Evolutionary conservation across 306 rosid genomes (phyloP), one percentile per base, ranked within the genome.

Genomic region (Lotus japonicus): DNA sequence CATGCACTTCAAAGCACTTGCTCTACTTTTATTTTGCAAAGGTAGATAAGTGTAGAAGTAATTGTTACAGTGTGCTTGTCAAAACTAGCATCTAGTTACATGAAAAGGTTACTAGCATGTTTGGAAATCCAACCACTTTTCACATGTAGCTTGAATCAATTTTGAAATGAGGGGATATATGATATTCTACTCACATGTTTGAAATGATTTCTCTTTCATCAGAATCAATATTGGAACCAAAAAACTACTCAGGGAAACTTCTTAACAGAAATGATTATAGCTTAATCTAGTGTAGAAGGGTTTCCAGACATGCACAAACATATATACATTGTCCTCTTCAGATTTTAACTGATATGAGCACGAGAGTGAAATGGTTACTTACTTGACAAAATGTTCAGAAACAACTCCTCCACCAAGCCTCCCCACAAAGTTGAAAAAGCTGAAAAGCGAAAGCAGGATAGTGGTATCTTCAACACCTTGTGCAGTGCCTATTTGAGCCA

Each of bases 341-440:
- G 48, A 45, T 71, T 61, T 12, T 11, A 64, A 52, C 71, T 46
- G 36, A 64, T 8, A 73, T 3, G 56, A 51, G 38, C 4, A 4
- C 36, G 35, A 21, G 26, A 58, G 64, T 14, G 36, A 17, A 64
- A 56, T 33, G 3, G 65, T 33, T 42, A 74, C 88, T 74, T 16
- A 90, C 95, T 83, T 84, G 63, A 90, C 92, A 82, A 86, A 90
- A 76, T 88, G 74, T 66, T 90, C 95, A 9, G 97, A 90, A 56
- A 90, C 87, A 74, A 88, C 83, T 53, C 97, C 95, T 38, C 95
- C 97, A 23, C 97, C 92, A 11, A 90, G 92, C 57, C 97, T 88
- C 15, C 97, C 97, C 31, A 79, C 83, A 10, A 88, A 90, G 68
- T 90, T 90, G 77, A 81, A 85, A 56, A 90, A 90, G 76, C 97